Conservation (phyloP, 1,284 basidiomycete species). For the Ceratorhiza oryzae-sativae region DNA sequence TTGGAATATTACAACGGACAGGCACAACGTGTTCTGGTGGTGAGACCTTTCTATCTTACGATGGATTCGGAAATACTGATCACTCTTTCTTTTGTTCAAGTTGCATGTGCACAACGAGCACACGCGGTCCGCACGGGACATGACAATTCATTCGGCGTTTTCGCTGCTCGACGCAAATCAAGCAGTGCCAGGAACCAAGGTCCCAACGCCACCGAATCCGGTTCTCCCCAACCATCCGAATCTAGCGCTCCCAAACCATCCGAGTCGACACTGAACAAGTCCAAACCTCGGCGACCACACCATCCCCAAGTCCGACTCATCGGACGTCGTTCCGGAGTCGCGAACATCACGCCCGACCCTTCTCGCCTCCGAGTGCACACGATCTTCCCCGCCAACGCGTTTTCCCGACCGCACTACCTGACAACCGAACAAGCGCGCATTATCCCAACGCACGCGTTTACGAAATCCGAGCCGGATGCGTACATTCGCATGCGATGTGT, state of each 20-base stretch:
- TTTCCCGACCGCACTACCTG: constrained; percentile 5
- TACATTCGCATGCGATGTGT: constrained; percentile 13
- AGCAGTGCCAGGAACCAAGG: background rate
- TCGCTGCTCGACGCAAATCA: background rate
- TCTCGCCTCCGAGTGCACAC: constrained; percentile 6
- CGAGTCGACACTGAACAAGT: too few relatives aligned
- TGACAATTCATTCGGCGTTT: background rate
- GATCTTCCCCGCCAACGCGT: background rate
- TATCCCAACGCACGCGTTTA: background rate
- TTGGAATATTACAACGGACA: background rate
- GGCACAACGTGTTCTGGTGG: background rate
- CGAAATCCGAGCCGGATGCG: background rate
- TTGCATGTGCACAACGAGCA: background rate
- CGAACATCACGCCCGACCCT: background rate
- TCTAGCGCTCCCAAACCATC: too few relatives aligned
- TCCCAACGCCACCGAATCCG: background rate
- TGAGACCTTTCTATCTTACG: background rate
- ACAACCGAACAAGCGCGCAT: background rate
- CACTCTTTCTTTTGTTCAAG: background rate
- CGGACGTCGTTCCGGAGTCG: background rate
- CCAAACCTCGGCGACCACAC: background rate
- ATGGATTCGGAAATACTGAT: background rate
- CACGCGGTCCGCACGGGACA: background rate
- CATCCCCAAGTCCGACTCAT: background rate
- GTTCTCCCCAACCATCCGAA: background rate